Conservation (phyloP, 2,329 filamentous ascomycete species). For the Myrmaecium sp. region DNA sequence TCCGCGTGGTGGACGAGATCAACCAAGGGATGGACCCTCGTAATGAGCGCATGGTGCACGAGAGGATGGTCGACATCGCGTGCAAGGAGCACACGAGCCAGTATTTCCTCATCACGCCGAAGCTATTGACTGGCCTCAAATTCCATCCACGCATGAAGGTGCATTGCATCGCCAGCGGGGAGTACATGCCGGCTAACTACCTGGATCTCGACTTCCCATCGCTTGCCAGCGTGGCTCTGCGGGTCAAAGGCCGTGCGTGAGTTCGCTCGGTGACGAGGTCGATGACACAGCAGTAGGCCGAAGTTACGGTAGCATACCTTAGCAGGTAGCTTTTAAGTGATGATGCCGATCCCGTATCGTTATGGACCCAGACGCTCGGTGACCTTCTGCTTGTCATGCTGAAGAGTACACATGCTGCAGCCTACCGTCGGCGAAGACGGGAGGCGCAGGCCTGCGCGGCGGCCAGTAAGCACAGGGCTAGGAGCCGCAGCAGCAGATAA, state of each 20-base stretch:
- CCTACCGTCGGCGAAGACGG: no score
- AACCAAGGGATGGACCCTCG: constrained; percentile 99
- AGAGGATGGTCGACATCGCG: constrained; percentile 94
- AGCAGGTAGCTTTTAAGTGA: no score
- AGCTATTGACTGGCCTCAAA: constrained; percentile 67
- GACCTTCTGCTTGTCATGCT: no score
- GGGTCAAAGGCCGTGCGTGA: constrained; percentile 14
- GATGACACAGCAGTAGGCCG: no score
- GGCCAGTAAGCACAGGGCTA: no score
- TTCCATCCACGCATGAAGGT: constrained; percentile 89
- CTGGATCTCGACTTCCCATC: constrained; percentile 26
- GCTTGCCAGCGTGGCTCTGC: constrained; percentile 18
- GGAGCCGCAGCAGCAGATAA: no score
- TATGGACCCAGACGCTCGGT: no score
- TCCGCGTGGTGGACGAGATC: constrained; percentile 97
- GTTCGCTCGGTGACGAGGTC: no score
- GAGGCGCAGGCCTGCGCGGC: no score
- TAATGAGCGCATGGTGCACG: constrained; percentile 96
- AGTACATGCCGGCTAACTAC: constrained; percentile 34
- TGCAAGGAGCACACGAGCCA: constrained; percentile 58
- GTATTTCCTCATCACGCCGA: constrained; percentile 97
- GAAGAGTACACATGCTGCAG: no score
- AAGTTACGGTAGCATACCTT: no score
- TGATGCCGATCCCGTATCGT: no score
- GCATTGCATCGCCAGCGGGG: constrained; percentile 82